Base-by-base conservation (phyloP, 495 filamentous ascomycete species). In the Pseudotulostoma volvatum region DNA sequence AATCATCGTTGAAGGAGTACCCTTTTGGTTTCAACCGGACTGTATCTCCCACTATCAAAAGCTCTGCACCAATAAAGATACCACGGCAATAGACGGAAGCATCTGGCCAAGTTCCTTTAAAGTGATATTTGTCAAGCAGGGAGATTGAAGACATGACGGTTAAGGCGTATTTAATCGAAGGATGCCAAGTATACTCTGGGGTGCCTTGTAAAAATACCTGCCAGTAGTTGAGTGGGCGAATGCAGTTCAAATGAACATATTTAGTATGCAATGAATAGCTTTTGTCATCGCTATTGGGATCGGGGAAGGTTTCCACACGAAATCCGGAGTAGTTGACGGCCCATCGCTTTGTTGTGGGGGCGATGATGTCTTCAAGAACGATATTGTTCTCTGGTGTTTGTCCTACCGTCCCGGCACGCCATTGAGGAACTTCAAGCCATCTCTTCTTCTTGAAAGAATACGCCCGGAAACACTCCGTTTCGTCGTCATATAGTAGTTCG, bases 381-480 rank as follows among this genome's bases (percentile, higher is more conserved):
- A 45, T 21, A 13, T 69, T 62, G 17, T 59, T 50, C 7, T 66
- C 54, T 0, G 64, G 56, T n/a, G 55, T 50, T 43, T 75, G 66
- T 0, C 63, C 61, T 34, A 79, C 46, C 8, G 72, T 51, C 1
- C 74, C 74, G 0, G 69, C 74, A 31, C 69, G 63, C 74, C 74
- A 79, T 18, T 56, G 32, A 5, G 71, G 69, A 9, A 44, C 45
- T 0, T 53, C 57, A 2, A 43, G 39, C 47, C 50, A 56, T n/a
- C 37, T 44, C 11, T 38, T 21, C 30, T 52, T 44, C 7, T 43
- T 37, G 7, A 59, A 36, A 11, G 53, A 53, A 16, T 50, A 61
- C n/a, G 66, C 44, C 36, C 57, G 52, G 32, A 60, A 51, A 9
- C 49, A 20, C 3, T 51, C 35, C 1, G 42, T 51, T 4, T 49